Evolutionary conservation across 371 early-diverging fungal genomes (phyloP).

Genomic region (Dichotomocladium elegans): DNA sequence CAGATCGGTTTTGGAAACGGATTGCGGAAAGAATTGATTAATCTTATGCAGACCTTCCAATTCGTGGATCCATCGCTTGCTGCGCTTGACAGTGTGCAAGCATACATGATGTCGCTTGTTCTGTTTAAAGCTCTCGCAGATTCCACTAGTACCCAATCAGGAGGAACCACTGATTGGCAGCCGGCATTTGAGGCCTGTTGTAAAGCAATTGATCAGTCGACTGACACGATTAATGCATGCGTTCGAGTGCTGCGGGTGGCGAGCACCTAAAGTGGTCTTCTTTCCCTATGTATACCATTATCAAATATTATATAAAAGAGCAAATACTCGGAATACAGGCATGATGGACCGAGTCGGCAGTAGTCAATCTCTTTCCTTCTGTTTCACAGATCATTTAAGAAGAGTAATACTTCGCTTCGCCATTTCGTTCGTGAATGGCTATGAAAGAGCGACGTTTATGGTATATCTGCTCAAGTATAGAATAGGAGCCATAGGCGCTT

Average conservation of each 20-base stretch:
- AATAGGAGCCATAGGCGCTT: too few relatives aligned
- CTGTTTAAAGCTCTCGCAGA: conserved; percentile 35
- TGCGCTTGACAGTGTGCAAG: conserved; percentile 33
- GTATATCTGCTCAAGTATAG: too few relatives aligned
- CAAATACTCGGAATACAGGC: too few relatives aligned
- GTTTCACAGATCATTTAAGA: too few relatives aligned
- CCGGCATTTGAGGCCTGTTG: conserved; percentile 32
- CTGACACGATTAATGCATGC: conserved; percentile 42
- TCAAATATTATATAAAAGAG: too few relatives aligned
- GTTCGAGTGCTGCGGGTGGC: conserved; percentile 39
- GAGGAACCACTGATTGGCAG: conserved; percentile 17
- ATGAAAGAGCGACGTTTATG: too few relatives aligned
- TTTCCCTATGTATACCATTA: neutral
- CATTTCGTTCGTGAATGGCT: too few relatives aligned
- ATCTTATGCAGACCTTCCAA: conserved; percentile 43
- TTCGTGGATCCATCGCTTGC: conserved; percentile 40
- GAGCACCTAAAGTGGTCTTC: conserved; percentile 34
- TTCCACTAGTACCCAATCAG: conserved; percentile 8
- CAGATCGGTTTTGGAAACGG: conserved; percentile 26
- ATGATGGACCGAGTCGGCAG: too few relatives aligned
- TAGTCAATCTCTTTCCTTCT: too few relatives aligned
- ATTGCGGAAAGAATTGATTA: conserved; percentile 41
- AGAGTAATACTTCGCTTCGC: too few relatives aligned
- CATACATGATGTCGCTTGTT: conserved; percentile 46
- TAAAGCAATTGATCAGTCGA: conserved; percentile 24